Base-by-base conservation (phyloP, 1,284 basidiomycete genomes). In the Trichosporon sp. region DNA sequence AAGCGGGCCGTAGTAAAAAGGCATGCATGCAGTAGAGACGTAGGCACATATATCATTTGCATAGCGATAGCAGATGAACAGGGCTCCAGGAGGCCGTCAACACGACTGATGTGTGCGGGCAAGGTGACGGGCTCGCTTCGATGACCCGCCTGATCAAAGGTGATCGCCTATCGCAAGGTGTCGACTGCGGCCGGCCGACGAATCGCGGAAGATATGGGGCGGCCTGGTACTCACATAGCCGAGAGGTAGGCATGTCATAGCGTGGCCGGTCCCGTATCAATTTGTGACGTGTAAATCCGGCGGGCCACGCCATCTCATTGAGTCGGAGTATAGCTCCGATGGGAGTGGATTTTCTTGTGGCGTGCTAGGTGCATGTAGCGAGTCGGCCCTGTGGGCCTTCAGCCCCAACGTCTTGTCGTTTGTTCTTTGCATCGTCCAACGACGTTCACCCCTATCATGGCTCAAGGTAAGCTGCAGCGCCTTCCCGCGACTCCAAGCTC, bases 391-490 rank as follows among this genome's bases (percentile, higher is more conserved):
- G 27, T 15, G 29, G 51, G 15, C 29, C 56, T 31, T 60, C 56
- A 60, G 56, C 29, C 27, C 27, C 15, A 60, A 38, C 35, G 15
- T 35, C 64, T 62, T 62, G 32, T 60, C 56, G 56, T 60, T 65
- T 53, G 32, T 51, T 66, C 66, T 25, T 47, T 64, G 58, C 60
- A 72, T 70, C 65, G 68, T 72, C 71, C 65, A 11, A 60, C 27
- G 67, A 68, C 67, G 67, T 65, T 68, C 67, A 68, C 56, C 66
- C 65, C 53, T 42, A 66, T 13, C 23, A 70, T 70, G 69, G 56
- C 69, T 53, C 66, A 65, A 67, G 66, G 70, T 69, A 29, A 35
- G 68, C 67, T 34, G 6, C 5, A 15, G 1, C 34, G 23, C 27
- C 12, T 25, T 11, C 9, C 51, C 21, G 13, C 8, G 12, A 42